A percentile compares a stretch with the other conserved stretches of the same genome.
Evolutionary conservation across 192 early-diverging fungal genomes (phyloP).

Genomic region (Coemansia furcata): DNA sequence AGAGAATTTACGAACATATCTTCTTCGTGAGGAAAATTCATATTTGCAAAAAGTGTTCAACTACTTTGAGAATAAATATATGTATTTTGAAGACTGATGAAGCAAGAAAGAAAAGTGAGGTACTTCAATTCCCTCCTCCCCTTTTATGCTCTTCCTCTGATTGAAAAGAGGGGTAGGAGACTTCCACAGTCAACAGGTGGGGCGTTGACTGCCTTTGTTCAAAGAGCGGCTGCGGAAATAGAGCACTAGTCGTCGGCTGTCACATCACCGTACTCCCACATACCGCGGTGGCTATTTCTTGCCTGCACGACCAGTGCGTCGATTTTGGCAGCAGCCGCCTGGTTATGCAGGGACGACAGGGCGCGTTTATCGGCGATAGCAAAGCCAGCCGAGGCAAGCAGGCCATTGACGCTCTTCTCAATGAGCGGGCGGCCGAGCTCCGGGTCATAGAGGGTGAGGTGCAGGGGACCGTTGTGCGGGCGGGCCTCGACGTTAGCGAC

Average conservation of each 20-base stretch:
- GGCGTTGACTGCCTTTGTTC: neutral
- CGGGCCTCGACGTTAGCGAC: slow-evolving; percentile 75
- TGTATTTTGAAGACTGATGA: no score
- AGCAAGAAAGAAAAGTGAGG: no score
- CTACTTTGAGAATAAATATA: no score
- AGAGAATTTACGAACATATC: no score
- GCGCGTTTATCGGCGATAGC: slow-evolving; percentile 52
- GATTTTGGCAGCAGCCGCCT: slow-evolving; percentile 23
- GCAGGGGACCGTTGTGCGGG: slow-evolving; percentile 51
- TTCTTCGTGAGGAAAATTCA: no score
- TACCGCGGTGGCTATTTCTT: slow-evolving; percentile 31
- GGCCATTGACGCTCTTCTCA: slow-evolving; percentile 67
- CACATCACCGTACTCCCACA: slow-evolving; percentile 50
- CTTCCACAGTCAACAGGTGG: no score
- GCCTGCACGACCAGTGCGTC: slow-evolving; percentile 45
- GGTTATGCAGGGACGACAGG: slow-evolving; percentile 33
- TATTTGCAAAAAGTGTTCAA: no score
- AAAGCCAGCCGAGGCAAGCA: slow-evolving; percentile 64
- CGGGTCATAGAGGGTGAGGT: slow-evolving; percentile 69
- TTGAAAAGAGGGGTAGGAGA: no score
- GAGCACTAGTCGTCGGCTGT: slow-evolving; percentile 23
- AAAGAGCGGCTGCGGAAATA: neutral
- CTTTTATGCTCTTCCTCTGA: no score
- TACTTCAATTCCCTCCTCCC: no score
- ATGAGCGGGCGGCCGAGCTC: slow-evolving; percentile 54